Percentiles rank a stretch among this genome's conserved stretches.
These are phyloP conservation scores for Teunomyces cretensis DNA, from an alignment of 805 yeast species.

Conservation along the genomic window DNA sequence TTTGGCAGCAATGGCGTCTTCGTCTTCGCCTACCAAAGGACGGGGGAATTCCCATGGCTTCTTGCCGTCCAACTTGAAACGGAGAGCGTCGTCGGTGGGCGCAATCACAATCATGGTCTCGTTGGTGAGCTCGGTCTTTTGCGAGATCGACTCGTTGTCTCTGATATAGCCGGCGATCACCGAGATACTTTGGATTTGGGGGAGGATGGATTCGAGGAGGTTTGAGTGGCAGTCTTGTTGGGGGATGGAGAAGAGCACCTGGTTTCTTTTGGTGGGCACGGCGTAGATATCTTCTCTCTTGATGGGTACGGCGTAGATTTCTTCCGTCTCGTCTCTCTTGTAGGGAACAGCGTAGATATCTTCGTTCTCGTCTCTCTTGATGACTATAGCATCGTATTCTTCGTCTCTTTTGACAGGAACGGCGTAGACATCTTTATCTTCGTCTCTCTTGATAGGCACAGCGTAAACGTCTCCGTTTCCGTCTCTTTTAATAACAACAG, in stretches of 20 bases:
- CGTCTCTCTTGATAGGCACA: conserved; percentile 2
- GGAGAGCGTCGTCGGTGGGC: conserved; percentile 61
- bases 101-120: conserved; percentile 60
- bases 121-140: conserved; percentile 46
- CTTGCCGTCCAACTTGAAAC: conserved; percentile 40
- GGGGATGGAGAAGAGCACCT: conserved; percentile 14
- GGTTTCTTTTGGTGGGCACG: not conserved
- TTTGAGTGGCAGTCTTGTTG: conserved; percentile 15
- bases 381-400: not conserved
- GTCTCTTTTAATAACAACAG: too few relatives aligned
- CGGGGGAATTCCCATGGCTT: conserved; percentile 88
- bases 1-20: conserved; percentile 47
- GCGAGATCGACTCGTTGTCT: conserved; percentile 51
- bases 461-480: too few relatives aligned
- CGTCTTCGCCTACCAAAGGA: conserved; percentile 37
- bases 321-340: conserved; percentile 6
- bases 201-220: conserved; percentile 35
- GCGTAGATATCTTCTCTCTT: not conserved
- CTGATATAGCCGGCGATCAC: conserved; percentile 72
- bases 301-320: too few relatives aligned
- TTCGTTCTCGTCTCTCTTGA: not conserved
- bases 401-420: not conserved
- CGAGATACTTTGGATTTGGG: conserved; percentile 43
- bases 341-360: not conserved
- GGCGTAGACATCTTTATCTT: not conserved